These are phyloP conservation scores for Colletotrichum caudatum DNA, from an alignment of 2,329 filamentous ascomycete genomes.

Conservation along the genomic window DNA sequence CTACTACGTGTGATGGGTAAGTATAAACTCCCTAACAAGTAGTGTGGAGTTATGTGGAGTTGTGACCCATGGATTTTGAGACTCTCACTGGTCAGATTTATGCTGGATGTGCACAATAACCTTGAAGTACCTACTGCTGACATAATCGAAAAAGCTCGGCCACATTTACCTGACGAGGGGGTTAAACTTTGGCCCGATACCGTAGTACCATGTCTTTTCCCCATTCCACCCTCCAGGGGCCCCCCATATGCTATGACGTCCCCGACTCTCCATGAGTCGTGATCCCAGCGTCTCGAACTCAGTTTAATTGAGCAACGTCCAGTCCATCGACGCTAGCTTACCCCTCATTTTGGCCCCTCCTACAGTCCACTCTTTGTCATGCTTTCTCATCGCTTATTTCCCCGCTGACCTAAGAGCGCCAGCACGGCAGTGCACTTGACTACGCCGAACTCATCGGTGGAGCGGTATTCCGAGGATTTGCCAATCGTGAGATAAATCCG, in stretches of 20 bases:
- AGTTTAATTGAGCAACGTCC: neutral
- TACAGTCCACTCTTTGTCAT: constrained; percentile 31
- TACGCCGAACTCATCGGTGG: neutral
- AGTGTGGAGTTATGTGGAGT: too few relatives aligned
- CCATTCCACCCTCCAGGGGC: neutral
- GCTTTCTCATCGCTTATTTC: constrained; percentile 41
- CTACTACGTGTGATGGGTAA: too few relatives aligned
- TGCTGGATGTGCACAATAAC: too few relatives aligned
- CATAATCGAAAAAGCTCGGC: too few relatives aligned
- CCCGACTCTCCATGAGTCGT: neutral
- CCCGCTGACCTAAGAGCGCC: constrained; percentile 15
- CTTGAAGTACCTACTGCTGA: too few relatives aligned
- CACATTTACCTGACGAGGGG: too few relatives aligned
- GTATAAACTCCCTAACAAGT: too few relatives aligned
- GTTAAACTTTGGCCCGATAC: too few relatives aligned
- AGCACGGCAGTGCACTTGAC: constrained; percentile 24
- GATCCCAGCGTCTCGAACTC: neutral
- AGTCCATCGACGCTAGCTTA: constrained; percentile 10
- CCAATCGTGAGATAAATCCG: neutral
- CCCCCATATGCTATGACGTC: constrained; percentile 35
- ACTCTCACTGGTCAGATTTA: too few relatives aligned
- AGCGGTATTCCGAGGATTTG: neutral
- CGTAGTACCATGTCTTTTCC: neutral
- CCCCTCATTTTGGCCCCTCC: constrained; percentile 3
- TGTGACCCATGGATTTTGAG: too few relatives aligned